Percentiles rank a stretch among this genome's conserved stretches.
Evolutionary conservation across 768 basidiomycete genomes (phyloP).

Genomic region (Rhodosporidiobolus sp.): DNA sequence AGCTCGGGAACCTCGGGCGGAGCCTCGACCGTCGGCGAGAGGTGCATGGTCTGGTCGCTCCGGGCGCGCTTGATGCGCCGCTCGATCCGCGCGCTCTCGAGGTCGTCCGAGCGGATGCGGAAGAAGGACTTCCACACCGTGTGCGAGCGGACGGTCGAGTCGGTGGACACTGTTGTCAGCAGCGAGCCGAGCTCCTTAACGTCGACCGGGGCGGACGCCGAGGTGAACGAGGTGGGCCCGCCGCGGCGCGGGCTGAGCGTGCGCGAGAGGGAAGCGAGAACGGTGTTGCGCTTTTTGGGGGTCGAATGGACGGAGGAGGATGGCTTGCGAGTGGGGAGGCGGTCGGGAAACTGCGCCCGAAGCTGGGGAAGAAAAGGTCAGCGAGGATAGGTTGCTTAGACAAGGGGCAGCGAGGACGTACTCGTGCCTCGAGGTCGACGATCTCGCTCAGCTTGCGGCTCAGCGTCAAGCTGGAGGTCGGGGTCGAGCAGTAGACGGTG

Average conservation of each 20-base stretch:
- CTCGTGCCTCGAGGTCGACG: conserved; percentile 72
- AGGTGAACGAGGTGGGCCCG: conserved; percentile 54
- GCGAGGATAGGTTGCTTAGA: not conserved
- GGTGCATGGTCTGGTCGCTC: conserved; percentile 76
- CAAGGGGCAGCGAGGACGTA: not conserved
- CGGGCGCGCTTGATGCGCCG: conserved; percentile 81
- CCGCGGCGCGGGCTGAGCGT: conserved; percentile 37
- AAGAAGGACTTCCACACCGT: conserved; percentile 82
- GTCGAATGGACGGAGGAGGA: not conserved
- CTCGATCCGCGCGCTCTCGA: conserved; percentile 81
- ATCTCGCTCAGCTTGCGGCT: conserved; percentile 73
- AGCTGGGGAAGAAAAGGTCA: conserved; percentile 49
- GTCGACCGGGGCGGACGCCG: conserved; percentile 40
- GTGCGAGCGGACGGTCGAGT: conserved; percentile 60
- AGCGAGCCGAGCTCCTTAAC: conserved; percentile 66
- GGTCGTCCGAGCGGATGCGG: conserved; percentile 76
- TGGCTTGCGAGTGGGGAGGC: conserved; percentile 55
- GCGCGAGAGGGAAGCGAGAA: conserved; percentile 35
- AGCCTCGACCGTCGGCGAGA: conserved; percentile 29
- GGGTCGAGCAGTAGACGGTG: conserved; percentile 56
- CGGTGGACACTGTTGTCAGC: conserved; percentile 73
- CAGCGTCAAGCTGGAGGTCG: conserved; percentile 84
- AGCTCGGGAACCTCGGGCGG: not conserved
- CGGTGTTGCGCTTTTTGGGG: conserved; percentile 30
- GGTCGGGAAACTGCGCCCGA: conserved; percentile 59